Evolutionary conservation across 352 stramenopile species (phyloP).

Genomic region (Pythium grandisporangium): DNA sequence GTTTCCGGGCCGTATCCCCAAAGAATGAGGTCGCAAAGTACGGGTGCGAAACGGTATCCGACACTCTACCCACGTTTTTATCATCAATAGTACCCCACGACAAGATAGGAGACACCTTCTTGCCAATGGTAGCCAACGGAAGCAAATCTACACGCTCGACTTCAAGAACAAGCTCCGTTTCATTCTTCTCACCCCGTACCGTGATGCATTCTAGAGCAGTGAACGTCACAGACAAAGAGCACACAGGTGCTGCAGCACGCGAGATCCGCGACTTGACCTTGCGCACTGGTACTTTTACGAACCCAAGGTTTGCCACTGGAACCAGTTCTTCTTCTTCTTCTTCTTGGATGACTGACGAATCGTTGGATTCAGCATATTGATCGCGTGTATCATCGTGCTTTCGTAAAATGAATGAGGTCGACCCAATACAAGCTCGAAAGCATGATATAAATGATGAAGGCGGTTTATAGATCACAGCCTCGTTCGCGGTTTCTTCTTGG

Average conservation of each 20-base stretch:
- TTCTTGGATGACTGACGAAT: too few relatives aligned
- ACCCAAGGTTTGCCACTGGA: slow-evolving; percentile 73
- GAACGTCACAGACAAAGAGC: slow-evolving; percentile 39
- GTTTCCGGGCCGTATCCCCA: slow-evolving; percentile 29
- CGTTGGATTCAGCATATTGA: too few relatives aligned
- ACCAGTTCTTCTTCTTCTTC: slow-evolving; percentile 46
- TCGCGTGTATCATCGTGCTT: too few relatives aligned
- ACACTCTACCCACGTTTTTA: too few relatives aligned
- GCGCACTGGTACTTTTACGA: slow-evolving; percentile 52
- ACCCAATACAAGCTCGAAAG: slow-evolving; percentile 48
- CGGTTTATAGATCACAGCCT: slow-evolving; percentile 2
- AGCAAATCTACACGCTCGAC: slow-evolving; percentile 41
- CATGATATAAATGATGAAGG: slow-evolving; percentile 25
- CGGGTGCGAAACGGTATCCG: too few relatives aligned
- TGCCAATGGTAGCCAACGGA: too few relatives aligned
- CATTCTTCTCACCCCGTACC: slow-evolving; percentile 14
- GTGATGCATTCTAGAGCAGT: slow-evolving; percentile 37
- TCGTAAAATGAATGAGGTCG: slow-evolving; percentile 46
- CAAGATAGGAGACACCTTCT: slow-evolving; percentile 5
- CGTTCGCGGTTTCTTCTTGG: not conserved
- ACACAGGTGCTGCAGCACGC: slow-evolving; percentile 47
- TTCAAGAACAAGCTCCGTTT: slow-evolving; percentile 57
- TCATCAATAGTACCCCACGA: too few relatives aligned
- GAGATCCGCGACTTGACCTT: slow-evolving; percentile 33
- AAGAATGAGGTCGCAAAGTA: slow-evolving; percentile 74